These are phyloP conservation scores for Serendipita indica DNA, from an alignment of 768 basidiomycete genomes.

Conservation along the genomic window DNA sequence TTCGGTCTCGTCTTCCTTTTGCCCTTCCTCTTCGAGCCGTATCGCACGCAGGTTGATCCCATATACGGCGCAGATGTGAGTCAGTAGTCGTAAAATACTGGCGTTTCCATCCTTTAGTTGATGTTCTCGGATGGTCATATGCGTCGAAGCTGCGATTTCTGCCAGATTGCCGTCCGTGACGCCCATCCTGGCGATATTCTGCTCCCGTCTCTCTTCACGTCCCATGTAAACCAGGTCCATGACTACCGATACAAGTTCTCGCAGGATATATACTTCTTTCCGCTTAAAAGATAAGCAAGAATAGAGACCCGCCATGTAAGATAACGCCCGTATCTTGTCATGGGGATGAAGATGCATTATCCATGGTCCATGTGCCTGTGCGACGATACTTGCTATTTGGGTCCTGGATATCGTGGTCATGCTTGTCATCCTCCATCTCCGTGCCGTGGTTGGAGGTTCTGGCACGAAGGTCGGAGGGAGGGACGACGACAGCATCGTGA, in stretches of 20 bases:
- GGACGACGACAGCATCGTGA: slow-evolving; percentile 55
- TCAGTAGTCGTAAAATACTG: slow-evolving; percentile 61
- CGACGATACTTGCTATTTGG: slow-evolving; percentile 47
- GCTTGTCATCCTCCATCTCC: slow-evolving; percentile 48
- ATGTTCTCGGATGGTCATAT: slow-evolving; percentile 52
- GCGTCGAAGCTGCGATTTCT: background rate
- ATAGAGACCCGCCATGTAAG: slow-evolving; percentile 59
- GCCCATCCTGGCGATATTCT: slow-evolving; percentile 20
- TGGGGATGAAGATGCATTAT: slow-evolving; percentile 61
- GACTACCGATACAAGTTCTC: slow-evolving; percentile 73
- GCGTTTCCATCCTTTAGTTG: slow-evolving; percentile 70
- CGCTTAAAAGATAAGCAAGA: slow-evolving; percentile 69
- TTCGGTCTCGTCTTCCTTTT: slow-evolving; percentile 12
- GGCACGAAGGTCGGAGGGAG: slow-evolving; percentile 30
- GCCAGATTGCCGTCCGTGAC: slow-evolving; percentile 7
- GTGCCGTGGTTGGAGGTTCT: slow-evolving; percentile 26
- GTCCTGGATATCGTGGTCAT: slow-evolving; percentile 58
- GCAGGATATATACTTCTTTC: slow-evolving; percentile 74
- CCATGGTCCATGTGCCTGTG: slow-evolving; percentile 77
- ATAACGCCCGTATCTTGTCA: slow-evolving; percentile 58
- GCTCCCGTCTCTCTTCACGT: slow-evolving; percentile 51
- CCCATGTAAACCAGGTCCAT: slow-evolving; percentile 79
- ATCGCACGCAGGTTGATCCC: slow-evolving; percentile 73
- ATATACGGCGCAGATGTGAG: slow-evolving; percentile 58
- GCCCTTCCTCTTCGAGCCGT: slow-evolving; percentile 27